Conservation (phyloP, 2,329 filamentous ascomycete species). For the Tolypocladium inflatum region DNA sequence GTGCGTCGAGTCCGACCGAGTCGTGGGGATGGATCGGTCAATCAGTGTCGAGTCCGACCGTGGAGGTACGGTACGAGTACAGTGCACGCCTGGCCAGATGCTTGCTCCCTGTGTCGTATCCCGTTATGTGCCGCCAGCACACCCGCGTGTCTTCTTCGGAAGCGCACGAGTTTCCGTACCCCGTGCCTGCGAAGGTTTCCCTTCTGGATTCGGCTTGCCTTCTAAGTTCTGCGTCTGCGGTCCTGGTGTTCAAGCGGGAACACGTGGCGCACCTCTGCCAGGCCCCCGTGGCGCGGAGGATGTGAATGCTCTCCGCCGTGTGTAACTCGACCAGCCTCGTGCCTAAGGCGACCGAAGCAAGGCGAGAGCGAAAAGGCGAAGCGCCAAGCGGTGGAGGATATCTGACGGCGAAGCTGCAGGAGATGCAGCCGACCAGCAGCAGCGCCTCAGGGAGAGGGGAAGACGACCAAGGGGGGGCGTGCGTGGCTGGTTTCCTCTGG, state of each 20-base stretch:
- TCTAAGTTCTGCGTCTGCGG: too few relatives aligned
- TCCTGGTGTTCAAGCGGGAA: too few relatives aligned
- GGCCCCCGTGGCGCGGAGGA: not conserved
- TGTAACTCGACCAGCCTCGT: not conserved
- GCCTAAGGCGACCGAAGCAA: not conserved
- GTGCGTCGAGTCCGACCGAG: not conserved
- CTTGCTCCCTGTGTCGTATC: not conserved
- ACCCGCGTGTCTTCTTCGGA: not conserved
- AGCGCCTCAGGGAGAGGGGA: not conserved
- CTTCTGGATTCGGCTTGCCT: not conserved
- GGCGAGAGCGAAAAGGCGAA: not conserved
- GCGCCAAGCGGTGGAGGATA: not conserved
- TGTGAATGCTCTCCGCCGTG: not conserved
- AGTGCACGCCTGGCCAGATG: not conserved
- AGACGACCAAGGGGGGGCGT: not conserved
- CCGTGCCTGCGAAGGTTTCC: not conserved
- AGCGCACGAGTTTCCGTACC: not conserved
- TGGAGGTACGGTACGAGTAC: not conserved
- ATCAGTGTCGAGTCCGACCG: not conserved
- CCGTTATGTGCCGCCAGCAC: not conserved
- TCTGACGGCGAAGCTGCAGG: not conserved
- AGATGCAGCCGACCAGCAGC: not conserved
- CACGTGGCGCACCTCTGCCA: not conserved
- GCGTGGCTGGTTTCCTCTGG: not conserved
- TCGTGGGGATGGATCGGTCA: not conserved